Evolutionary conservation across 306 rosid species (phyloP), one percentile per base, ranked within the genome.

Genomic region (Mucuna pruriens): DNA sequence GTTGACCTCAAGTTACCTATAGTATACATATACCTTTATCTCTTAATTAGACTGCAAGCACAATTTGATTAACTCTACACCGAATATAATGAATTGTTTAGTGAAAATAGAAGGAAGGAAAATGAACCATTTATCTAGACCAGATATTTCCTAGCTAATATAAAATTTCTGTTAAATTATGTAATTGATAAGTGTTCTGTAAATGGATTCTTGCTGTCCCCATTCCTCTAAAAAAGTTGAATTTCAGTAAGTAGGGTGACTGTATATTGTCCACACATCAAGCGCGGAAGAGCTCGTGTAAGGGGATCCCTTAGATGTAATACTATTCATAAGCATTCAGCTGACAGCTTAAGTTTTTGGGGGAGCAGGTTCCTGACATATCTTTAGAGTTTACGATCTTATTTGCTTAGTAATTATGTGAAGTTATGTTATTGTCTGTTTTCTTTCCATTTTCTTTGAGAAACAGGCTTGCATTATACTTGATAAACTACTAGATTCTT

Each of bases 1-100:
- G 77, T 55, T 52, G 70, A 51, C 29, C 19, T 33, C 26, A 38
- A 57, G 34, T 74, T 46, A 67, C 71, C 51, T 23, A 58, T 26
- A 45, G 22, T 49, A 25, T 84, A 36, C 39, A 61, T 60, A 26
- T 6, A 26, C 20, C 20, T 29, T 54, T 29, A 26, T 61, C 39
- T 29, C 16, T 57, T 4, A 55, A 55, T 55, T 22, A 9, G 64
- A 57, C 17, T 57, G 36, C 64, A 25, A 11, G 12, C 7, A 58
- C 9, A 12, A 23, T 58, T 25, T 58, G 25, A 58, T 57, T 25
- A 25, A 4, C 3, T 11, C 36, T 3, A 54, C 42, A 61, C 68
- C 42, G 31, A 61, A 33, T 31, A 29, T 13, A 2, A 25, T 61
- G 22, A 61, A 13, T 29, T 61, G 42, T 61, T 61, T 13, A 15